Evolutionary conservation across 106 monocot species (phyloP).

Genomic region (Platanthera zijinensis): DNA sequence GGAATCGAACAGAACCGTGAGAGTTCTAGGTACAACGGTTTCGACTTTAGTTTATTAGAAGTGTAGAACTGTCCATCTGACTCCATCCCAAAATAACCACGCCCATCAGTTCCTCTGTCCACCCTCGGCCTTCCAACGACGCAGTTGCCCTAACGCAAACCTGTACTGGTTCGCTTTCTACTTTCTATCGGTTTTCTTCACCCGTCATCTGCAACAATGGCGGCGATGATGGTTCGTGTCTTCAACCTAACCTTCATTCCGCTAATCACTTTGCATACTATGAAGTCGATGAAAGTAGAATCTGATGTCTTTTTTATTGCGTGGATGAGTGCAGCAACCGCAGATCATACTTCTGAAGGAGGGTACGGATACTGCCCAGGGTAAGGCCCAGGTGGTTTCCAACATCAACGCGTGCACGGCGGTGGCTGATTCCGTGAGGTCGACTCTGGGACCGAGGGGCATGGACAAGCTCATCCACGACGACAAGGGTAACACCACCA

Average conservation of each 20-base stretch:
- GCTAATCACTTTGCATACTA: neutral
- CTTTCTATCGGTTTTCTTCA: neutral
- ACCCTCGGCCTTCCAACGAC: no score
- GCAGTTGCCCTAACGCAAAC: neutral
- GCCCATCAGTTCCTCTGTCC: no score
- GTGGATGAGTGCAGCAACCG: slow-evolving; percentile 56
- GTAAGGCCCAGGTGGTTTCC: slow-evolving; percentile 90
- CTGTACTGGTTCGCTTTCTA: neutral
- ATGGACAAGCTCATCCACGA: slow-evolving; percentile 99
- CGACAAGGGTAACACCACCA: slow-evolving; percentile 93
- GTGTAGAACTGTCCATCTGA: no score
- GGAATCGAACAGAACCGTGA: no score
- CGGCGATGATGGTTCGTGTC: slow-evolving; percentile 7
- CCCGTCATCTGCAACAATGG: neutral
- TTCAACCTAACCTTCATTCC: neutral
- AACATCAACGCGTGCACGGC: slow-evolving; percentile 97
- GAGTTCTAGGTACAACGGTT: no score
- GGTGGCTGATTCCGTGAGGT: slow-evolving; percentile 76
- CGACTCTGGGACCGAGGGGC: slow-evolving; percentile 88
- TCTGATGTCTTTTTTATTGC: neutral
- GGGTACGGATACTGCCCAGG: slow-evolving; percentile 94
- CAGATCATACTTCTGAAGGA: slow-evolving; percentile 98
- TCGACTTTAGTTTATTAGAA: no score
- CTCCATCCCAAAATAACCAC: no score
- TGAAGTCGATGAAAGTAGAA: neutral